Evolutionary conservation across 176 grass and related monocot genomes (phyloP).

Genomic region (Aegilops bicornis): DNA sequence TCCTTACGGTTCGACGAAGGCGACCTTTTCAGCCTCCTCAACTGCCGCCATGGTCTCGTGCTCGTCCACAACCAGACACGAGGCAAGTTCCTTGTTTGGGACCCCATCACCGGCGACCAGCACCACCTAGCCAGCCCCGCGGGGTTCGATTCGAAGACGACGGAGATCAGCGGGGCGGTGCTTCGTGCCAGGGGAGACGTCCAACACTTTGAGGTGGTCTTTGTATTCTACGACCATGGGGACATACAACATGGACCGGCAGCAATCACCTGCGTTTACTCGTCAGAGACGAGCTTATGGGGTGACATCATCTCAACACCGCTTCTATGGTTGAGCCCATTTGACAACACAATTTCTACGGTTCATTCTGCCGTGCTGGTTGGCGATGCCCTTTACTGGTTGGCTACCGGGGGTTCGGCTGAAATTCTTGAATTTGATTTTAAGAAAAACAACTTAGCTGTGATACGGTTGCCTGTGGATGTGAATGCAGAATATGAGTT

Average conservation of each 20-base stretch:
- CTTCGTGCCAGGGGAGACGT: background rate
- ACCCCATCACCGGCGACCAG: too few relatives aligned
- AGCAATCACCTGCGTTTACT: background rate
- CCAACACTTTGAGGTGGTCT: background rate
- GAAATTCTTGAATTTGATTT: background rate
- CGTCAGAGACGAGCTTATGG: background rate
- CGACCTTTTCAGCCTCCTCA: too few relatives aligned
- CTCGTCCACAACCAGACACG: too few relatives aligned
- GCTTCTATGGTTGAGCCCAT: background rate
- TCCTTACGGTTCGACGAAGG: too few relatives aligned
- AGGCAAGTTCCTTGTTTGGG: too few relatives aligned
- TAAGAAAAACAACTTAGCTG: background rate
- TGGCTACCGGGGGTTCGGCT: background rate
- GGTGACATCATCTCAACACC: background rate
- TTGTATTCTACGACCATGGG: background rate
- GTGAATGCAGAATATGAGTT: background rate
- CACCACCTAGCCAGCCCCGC: background rate
- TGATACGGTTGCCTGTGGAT: background rate
- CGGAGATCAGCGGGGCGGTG: background rate
- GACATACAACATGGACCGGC: too few relatives aligned
- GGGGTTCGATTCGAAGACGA: background rate
- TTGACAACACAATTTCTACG: background rate
- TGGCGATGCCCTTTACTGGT: background rate
- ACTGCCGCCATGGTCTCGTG: too few relatives aligned
- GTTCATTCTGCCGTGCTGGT: background rate